Percentiles rank a stretch among this genome's conserved stretches.
Evolutionary conservation across 169 alveolate species (phyloP).

Genomic region (Eimeria sp.): DNA sequence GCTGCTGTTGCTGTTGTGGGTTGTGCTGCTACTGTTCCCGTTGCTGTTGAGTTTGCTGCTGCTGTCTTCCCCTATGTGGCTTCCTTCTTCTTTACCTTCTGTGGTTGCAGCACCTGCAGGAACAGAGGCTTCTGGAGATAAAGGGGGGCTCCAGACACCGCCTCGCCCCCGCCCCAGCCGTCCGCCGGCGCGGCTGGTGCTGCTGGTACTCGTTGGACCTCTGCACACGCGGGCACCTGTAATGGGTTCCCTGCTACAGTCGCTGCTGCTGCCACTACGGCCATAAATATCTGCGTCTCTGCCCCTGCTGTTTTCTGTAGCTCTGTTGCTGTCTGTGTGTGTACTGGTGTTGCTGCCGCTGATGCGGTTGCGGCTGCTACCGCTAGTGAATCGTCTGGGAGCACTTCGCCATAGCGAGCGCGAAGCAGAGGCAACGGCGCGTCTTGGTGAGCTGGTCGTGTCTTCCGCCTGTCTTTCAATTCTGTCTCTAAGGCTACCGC

Average conservation of each 20-base stretch:
- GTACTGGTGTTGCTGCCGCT: background rate
- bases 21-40: background rate
- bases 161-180: too few relatives aligned
- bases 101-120: too few relatives aligned
- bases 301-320: background rate
- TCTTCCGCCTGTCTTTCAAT: background rate
- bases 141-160: too few relatives aligned
- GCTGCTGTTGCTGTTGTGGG: too few relatives aligned
- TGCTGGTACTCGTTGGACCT: background rate
- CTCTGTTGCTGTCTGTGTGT: background rate
- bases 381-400: background rate
- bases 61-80: too few relatives aligned
- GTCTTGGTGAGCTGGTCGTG: background rate
- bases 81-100: too few relatives aligned
- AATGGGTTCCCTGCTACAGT: background rate
- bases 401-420: too few relatives aligned
- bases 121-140: too few relatives aligned
- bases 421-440: too few relatives aligned
- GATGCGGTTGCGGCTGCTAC: conserved; percentile 30
- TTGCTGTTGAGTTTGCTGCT: background rate
- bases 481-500: background rate
- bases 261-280: conserved; percentile 18
- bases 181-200: background rate
- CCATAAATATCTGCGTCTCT: background rate
- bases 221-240: background rate